These are phyloP conservation scores for Aspergillus brasiliensis DNA, from an alignment of 2,329 filamentous ascomycete species.

Conservation along the genomic window DNA sequence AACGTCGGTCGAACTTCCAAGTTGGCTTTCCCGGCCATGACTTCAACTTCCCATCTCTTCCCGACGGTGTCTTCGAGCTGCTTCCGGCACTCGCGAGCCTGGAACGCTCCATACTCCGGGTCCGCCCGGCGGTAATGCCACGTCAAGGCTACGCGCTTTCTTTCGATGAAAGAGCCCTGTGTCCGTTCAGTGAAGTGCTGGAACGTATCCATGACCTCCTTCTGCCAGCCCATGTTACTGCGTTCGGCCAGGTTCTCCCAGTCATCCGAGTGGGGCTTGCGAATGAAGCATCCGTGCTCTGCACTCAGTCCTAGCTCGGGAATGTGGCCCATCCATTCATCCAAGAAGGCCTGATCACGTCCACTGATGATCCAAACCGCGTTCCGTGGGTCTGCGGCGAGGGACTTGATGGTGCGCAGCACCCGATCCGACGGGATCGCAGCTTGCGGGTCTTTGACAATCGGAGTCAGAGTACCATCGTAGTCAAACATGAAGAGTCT, in stretches of 20 bases:
- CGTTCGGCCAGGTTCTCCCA: constrained; percentile 90
- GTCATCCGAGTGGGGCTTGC: constrained; percentile 70
- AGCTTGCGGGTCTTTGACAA: constrained; percentile 86
- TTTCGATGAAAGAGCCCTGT: constrained; percentile 88
- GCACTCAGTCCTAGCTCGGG: constrained; percentile 87
- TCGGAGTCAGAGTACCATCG: constrained; percentile 92
- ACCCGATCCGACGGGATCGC: constrained; percentile 86
- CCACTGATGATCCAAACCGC: constrained; percentile 98
- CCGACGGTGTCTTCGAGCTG: constrained; percentile 76
- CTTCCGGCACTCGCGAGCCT: constrained; percentile 78
- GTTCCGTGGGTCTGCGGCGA: constrained; percentile 80
- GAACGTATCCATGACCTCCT: constrained; percentile 80
- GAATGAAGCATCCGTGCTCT: constrained; percentile 95
- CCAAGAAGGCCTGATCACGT: constrained; percentile 86
- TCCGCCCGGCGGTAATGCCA: constrained; percentile 97
- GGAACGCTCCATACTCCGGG: constrained; percentile 77
- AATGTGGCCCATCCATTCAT: constrained; percentile 91
- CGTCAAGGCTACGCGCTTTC: constrained; percentile 89
- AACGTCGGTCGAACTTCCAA: constrained; percentile 94
- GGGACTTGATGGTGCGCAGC: constrained; percentile 73
- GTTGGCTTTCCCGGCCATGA: constrained; percentile 96
- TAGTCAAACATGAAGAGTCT: constrained; percentile 99
- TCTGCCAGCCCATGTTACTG: constrained; percentile 90
- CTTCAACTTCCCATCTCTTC: constrained; percentile 85
- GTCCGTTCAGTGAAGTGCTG: constrained; percentile 85